Evolutionary conservation across 2,329 filamentous ascomycete species (phyloP).

Genomic region (Biscogniauxia mediterranea): DNA sequence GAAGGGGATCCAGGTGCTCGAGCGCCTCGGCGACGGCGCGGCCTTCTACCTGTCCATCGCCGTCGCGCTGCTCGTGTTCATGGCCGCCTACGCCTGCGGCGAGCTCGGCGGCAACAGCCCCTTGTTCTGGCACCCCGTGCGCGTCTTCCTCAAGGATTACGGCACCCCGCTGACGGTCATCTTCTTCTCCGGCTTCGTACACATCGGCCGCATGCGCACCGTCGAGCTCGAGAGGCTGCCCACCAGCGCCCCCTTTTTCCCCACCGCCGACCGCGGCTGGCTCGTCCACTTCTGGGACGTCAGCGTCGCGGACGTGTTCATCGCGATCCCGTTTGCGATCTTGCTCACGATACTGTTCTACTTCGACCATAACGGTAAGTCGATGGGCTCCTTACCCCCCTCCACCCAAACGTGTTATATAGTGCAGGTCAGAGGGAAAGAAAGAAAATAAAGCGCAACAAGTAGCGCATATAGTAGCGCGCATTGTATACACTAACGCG

Average conservation of each 20-base stretch:
- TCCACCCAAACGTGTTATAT: background rate
- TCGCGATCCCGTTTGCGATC: constrained; percentile 83
- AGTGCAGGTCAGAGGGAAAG: too few species aligned
- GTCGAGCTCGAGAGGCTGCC: constrained; percentile 71
- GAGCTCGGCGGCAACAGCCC: constrained; percentile 68
- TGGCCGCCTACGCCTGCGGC: constrained; percentile 71
- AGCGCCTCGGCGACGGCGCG: constrained; percentile 64
- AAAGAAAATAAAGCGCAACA: too few species aligned
- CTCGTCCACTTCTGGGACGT: constrained; percentile 82
- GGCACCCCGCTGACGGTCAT: constrained; percentile 79
- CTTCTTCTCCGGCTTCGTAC: constrained; percentile 88
- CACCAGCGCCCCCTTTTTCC: constrained; percentile 74
- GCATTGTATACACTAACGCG: too few species aligned
- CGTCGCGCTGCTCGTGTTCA: constrained; percentile 74
- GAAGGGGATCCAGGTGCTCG: constrained; percentile 84
- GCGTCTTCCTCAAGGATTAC: constrained; percentile 86
- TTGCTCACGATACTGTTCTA: constrained; percentile 83
- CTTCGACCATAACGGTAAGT: constrained; percentile 81
- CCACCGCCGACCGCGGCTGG: constrained; percentile 72
- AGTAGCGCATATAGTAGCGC: too few species aligned
- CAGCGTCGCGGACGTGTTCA: constrained; percentile 68
- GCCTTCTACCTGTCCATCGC: constrained; percentile 79
- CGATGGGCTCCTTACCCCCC: background rate
- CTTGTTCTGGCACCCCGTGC: constrained; percentile 71
- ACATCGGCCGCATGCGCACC: constrained; percentile 77